Base-by-base conservation (phyloP, 2,329 filamentous ascomycete species). In the Capronia coronata region DNA sequence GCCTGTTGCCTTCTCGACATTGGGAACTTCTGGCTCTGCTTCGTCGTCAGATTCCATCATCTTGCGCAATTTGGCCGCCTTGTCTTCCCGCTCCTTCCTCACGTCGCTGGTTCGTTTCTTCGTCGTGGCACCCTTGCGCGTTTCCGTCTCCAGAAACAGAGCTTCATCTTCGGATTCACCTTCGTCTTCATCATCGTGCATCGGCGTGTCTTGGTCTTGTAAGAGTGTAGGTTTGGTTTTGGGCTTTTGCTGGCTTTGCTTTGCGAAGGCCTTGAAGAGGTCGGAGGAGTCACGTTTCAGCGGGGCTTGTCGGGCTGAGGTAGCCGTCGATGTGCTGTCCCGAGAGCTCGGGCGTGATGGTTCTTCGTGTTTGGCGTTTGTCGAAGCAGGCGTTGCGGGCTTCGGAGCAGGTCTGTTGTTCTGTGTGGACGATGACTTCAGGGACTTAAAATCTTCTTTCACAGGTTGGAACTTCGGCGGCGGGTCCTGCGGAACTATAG, bases 11-110 rank as follows among this genome's bases (percentile, higher is more conserved):
- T 64, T 53, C 51, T 62, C 59, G 23, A 58, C 58, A 46, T 59
- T 62, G 2, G 56, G 46, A 29, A 62, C 56, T 47, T 37, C 23
- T 35, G 42, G 11, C 14, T 69, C 67, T 9, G 71, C 68, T 0
- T 75, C 72, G n/a, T 53, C 54, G 64, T 84, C 82, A 32, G 78
- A 75, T 46, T 88, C 84, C 85, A 89, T 88, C 84, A 89, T 88
- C 59, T 80, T 78, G 48, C 75, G 76, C 41, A 89, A 67, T 55
- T 75, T 77, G 44, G 82, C 83, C 61, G 86, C 78, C 19, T 82
- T 76, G 49, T 86, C 80, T 60, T 60, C 58, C 13, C 55, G 55
- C 34, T 58, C 56, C 43, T 51, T 51, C 43, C 52, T 55, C 9
- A 42, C 48, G 13, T 59, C 56, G 32, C 52, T 59, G 5, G 48